Base-by-base conservation (phyloP, 2,329 filamentous ascomycete species). In the Monilinia aucupariae region DNA sequence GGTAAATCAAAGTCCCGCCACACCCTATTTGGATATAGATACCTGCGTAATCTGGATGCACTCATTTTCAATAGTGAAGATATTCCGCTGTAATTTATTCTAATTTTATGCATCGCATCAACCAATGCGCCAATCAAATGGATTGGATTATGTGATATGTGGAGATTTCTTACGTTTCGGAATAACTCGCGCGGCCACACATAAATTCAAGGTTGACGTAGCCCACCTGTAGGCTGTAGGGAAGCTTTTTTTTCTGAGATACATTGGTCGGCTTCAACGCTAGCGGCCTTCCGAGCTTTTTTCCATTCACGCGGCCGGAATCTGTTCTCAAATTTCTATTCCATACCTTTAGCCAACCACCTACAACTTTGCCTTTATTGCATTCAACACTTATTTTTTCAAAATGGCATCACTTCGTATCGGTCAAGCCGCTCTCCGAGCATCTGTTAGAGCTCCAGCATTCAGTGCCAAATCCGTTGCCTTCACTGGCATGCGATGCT, bases 401-500 rank as follows among this genome's bases (percentile, higher is more conserved):
- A 84, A 79, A 80, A 96, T 96, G 91, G 89, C 91, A 76, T 86
- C 91, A 76, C 80, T 94, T 76, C 89, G 91, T 82, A 79, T 96
- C 75, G 86, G 88, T 80, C 86, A 89, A 75, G 85, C 89, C 77
- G 86, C 90, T 78, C 83, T 97, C 76, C 88, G 92, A 80, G 84
- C 90, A 75, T 87, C 89, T 65, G 79, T 91, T 75, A 80, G 83
- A 75, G 80, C 85, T 71, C 82, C 87, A 70, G 82, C 86, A 75
- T 83, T 91, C 74, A 82, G 83, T 76, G 82, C 86, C 75, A 86
- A 87, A 75, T 80, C 82, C 75, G 83, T 86, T 71, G 87, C 87
- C 76, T 92, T 92, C 82, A 91, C 88, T 80, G 88, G 89, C 76
- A 80, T 89, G 75, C 88, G 94, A 79, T 92, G 85, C 85, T 97